These are phyloP conservation scores for Cryphonectria parasitica DNA, from an alignment of 2,329 filamentous ascomycete species.

Conservation along the genomic window DNA sequence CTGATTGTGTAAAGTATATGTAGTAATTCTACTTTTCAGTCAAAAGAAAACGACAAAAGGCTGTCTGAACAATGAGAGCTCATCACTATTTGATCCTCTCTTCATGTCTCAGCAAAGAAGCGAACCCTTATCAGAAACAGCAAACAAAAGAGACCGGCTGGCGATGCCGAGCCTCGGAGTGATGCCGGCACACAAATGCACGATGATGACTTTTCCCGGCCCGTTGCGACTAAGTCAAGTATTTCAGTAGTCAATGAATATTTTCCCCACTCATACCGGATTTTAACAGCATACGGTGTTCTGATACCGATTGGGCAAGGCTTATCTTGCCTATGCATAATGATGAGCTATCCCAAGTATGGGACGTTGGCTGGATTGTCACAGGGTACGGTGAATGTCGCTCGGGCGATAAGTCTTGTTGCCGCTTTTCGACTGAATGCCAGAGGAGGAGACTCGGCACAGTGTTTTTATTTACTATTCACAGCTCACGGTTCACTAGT, in stretches of 20 bases:
- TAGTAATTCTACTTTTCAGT: too few species aligned
- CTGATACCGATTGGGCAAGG: constrained; percentile 7
- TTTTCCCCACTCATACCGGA: constrained; percentile 15
- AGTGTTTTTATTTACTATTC: background rate
- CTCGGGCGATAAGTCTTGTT: too few species aligned
- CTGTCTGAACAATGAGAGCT: too few species aligned
- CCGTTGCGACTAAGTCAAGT: constrained; percentile 1
- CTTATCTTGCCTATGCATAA: constrained; percentile 5
- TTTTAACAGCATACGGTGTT: background rate
- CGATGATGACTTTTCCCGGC: constrained; percentile 13
- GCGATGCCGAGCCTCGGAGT: constrained; percentile 7
- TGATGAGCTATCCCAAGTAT: background rate
- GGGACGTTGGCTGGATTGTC: too few species aligned
- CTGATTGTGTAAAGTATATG: background rate
- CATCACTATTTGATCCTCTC: background rate
- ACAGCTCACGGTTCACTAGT: too few species aligned
- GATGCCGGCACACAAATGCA: background rate
- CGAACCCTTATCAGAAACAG: background rate
- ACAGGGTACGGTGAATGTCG: too few species aligned
- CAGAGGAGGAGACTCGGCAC: background rate
- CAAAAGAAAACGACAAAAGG: too few species aligned
- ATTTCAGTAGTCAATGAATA: background rate
- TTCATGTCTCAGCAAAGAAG: background rate
- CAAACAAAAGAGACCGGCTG: background rate
- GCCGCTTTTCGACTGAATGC: background rate